These are phyloP conservation scores for Solanum bulbocastanum DNA, from an alignment of 257 asterid species.

Conservation along the genomic window DNA sequence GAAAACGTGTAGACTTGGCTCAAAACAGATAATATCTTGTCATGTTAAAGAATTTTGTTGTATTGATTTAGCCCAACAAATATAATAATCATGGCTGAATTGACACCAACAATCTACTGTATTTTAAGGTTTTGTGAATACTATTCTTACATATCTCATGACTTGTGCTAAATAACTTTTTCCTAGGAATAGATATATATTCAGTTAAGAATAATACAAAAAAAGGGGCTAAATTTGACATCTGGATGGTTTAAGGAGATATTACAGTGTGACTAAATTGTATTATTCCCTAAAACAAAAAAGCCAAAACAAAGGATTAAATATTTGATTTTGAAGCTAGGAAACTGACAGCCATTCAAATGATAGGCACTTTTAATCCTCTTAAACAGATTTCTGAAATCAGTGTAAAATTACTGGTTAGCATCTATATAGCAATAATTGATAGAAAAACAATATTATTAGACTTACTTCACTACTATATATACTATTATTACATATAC, in stretches of 20 bases:
- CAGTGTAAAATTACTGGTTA: neutral
- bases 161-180: neutral
- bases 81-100: neutral
- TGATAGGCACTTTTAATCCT: neutral
- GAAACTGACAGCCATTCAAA: neutral
- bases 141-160: neutral
- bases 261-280: neutral
- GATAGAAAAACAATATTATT: no score
- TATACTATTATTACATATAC: no score
- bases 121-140: neutral
- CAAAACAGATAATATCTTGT: neutral
- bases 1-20: neutral
- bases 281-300: neutral
- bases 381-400: neutral
- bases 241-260: neutral
- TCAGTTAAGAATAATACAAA: neutral
- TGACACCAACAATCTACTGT: neutral
- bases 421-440: neutral
- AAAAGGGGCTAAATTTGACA: neutral
- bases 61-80: neutral
- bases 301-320: neutral
- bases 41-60: accelerated
- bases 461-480: neutral
- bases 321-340: neutral
- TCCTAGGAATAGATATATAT: neutral